Evolutionary conservation across 2,329 filamentous ascomycete species (phyloP), one percentile per base, ranked within the genome.

Genomic region (Aspergillus persii): DNA sequence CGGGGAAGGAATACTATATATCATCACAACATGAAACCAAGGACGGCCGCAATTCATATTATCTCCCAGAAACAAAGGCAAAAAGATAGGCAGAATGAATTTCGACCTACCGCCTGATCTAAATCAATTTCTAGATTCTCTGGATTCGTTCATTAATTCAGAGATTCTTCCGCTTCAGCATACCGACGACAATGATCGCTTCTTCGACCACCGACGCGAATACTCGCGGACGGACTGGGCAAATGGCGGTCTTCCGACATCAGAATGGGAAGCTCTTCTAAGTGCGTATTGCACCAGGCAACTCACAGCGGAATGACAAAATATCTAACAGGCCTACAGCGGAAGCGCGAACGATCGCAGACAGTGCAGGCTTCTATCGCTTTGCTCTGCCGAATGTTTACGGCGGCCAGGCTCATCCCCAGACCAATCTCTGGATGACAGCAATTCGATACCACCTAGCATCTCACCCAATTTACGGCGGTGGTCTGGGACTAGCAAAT

Each of bases 171-270:
- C 69, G 2, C 60, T 71, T 8, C 69, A 88, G 69, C 72, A 81
- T 61, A 72, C 75, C 27, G 72, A 84, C 66, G 83, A 87, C 69
- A 88, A 88, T 68, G 77, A 84, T 56, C 81, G 84, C 59, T 88
- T 88, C 80, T 88, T 88, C 73, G 85, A 88, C 70, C 83, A 88
- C 71, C 81, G 85, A 18, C 83, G 85, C 62, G 85, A 88, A 65
- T 80, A 86, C 66, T 76, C 83, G 6, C 82, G 85, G 36, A 88
- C 85, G 1, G 80, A 88, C 67, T 88, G 84, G 84, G 80, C 83
- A 56, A 80, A 81, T 46, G 74, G 77, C 58, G 84, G 85, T 2
- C 76, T 87, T 2, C 85, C 86, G 0, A 79, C 79, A 5, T 71
- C 77, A 49, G 84, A 86, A 65, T 88, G 85, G 85, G 84, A 88